Evolutionary conservation across 176 grass and related monocot species (phyloP).

Genomic region (Thalia dealbata): DNA sequence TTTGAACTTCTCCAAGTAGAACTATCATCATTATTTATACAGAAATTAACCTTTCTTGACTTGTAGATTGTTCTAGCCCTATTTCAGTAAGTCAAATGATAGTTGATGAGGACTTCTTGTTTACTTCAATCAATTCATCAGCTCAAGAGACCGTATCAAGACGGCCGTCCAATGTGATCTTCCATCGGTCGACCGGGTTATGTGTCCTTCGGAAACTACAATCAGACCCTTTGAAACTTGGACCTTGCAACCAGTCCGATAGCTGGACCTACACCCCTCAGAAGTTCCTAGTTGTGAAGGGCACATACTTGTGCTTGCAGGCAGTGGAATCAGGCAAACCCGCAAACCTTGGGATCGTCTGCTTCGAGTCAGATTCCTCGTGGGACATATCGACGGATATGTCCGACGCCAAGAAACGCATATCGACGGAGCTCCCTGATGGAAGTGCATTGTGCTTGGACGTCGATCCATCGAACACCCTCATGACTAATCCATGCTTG

Average conservation of each 20-base stretch:
- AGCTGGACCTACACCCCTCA: constrained; percentile 28
- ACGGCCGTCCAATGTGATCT: constrained; percentile 21
- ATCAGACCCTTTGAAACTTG: constrained; percentile 12
- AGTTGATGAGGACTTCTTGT: background rate
- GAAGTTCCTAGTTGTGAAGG: constrained; percentile 26
- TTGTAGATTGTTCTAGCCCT: no score
- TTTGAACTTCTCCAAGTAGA: no score
- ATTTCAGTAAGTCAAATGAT: background rate
- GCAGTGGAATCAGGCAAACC: constrained; percentile 13
- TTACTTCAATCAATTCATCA: background rate
- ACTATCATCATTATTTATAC: no score
- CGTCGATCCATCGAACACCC: constrained; percentile 18
- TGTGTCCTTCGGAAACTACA: constrained; percentile 20
- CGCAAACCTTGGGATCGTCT: constrained; percentile 10
- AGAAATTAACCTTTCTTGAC: no score
- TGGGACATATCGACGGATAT: constrained; percentile 30
- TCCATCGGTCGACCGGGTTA: constrained; percentile 22
- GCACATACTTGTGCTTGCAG: constrained; percentile 29
- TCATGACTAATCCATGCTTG: constrained; percentile 25
- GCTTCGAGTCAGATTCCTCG: constrained; percentile 25
- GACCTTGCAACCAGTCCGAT: constrained; percentile 21
- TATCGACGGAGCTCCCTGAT: constrained; percentile 8
- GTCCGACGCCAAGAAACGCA: background rate
- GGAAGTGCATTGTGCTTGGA: constrained; percentile 22
- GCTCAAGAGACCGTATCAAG: constrained; percentile 1